Conservation (phyloP, 805 yeast species). For the Yarrowia porcina region DNA sequence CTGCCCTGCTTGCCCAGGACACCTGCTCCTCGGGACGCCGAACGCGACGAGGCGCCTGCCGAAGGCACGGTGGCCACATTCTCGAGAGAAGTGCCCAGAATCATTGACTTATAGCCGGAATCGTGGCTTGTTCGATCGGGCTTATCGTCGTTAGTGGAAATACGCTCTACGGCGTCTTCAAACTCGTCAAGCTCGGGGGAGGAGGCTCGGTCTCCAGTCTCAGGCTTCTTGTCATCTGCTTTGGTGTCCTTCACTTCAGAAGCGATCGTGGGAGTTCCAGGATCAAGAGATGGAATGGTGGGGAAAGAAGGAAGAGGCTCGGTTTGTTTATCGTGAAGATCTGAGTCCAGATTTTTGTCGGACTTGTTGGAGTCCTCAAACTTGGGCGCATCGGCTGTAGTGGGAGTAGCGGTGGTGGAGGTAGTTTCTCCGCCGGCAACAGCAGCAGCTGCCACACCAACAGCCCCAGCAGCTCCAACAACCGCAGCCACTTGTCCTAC, state of each 20-base stretch:
- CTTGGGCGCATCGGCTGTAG: background rate
- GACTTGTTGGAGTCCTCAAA: background rate
- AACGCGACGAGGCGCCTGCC: background rate
- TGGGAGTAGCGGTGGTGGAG: background rate
- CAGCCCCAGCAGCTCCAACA: background rate
- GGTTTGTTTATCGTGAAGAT: background rate
- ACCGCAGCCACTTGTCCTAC: background rate
- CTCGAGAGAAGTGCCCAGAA: constrained; percentile 29
- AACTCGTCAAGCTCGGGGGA: constrained; percentile 7
- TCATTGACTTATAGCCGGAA: constrained; percentile 27
- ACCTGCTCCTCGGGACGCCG: background rate
- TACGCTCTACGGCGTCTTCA: constrained; percentile 1
- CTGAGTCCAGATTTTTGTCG: background rate
- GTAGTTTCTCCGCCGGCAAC: background rate
- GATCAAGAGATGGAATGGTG: background rate
- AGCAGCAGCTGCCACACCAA: background rate
- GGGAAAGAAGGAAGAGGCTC: constrained; percentile 6
- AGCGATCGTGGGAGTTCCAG: background rate
- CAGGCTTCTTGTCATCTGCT: background rate
- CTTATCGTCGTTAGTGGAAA: constrained; percentile 1
- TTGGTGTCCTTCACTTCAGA: background rate
- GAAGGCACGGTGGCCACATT: constrained; percentile 3
- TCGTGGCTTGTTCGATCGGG: background rate
- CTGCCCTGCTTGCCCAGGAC: background rate
- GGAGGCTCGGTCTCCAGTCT: background rate